A percentile compares a stretch with the other conserved stretches of the same genome.
Conservation (phyloP, 192 early-diverging fungal species). For the Coemansia sp. region DNA sequence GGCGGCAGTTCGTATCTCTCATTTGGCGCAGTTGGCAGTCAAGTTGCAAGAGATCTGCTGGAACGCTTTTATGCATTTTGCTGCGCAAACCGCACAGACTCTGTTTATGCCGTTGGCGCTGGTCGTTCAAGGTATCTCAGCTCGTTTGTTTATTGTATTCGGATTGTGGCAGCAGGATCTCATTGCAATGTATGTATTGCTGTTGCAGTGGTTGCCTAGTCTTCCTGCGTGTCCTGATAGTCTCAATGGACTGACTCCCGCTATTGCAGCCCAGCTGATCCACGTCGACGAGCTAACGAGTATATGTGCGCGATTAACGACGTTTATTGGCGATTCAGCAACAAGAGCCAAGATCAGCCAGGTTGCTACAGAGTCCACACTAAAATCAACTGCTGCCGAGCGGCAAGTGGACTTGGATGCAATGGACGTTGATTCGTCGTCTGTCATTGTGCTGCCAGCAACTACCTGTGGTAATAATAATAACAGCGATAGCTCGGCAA, state of each 20-base stretch:
- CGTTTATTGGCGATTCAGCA: not conserved
- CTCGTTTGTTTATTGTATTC: slow-evolving; percentile 26
- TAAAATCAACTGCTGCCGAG: not conserved
- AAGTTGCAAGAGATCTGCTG: slow-evolving; percentile 22
- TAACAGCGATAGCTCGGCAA: too few relatives aligned
- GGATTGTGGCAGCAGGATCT: slow-evolving; percentile 32
- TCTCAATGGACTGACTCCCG: not conserved
- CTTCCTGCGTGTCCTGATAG: slow-evolving; percentile 37
- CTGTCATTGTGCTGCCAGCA: not conserved
- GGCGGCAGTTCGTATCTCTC: slow-evolving; percentile 12
- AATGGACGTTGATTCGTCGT: not conserved
- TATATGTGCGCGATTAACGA: not conserved
- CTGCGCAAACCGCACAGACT: slow-evolving; percentile 30
- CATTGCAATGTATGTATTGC: slow-evolving; percentile 8
- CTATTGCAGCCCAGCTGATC: not conserved
- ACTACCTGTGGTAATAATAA: too few relatives aligned
- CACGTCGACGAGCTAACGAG: not conserved
- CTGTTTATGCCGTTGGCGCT: slow-evolving; percentile 45
- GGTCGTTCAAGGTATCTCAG: slow-evolving; percentile 25
- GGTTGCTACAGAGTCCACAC: not conserved
- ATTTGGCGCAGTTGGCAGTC: slow-evolving; percentile 16
- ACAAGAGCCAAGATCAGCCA: not conserved
- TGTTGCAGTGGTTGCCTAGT: slow-evolving; percentile 31
- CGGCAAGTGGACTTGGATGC: slow-evolving; percentile 2
- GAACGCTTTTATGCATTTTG: slow-evolving; percentile 25